A percentile compares a stretch with the other conserved stretches of the same genome.
phyloP scores from a whole-genome alignment of 2,329 filamentous ascomycete genomes.

The Colletotrichum brevisporum region DNA sequence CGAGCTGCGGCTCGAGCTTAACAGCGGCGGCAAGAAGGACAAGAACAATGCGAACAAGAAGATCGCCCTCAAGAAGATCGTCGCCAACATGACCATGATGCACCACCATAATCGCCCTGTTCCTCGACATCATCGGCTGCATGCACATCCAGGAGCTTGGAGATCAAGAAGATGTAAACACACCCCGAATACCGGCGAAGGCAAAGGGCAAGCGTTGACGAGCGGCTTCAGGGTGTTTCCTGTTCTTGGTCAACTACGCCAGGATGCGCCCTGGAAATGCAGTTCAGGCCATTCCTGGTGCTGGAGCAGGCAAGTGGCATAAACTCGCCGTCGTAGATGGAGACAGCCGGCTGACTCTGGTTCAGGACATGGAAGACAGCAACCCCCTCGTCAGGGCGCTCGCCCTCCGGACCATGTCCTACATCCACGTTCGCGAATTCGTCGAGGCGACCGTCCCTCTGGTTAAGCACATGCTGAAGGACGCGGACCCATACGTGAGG shows the following conservation, averaged over 20 bases:
- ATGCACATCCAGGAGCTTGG: conserved; percentile 95
- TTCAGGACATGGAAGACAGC: conserved; percentile 89
- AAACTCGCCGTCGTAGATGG: background rate
- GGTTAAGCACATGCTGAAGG: conserved; percentile 85
- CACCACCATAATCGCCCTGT: conserved; percentile 98
- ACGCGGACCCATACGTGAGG: conserved; percentile 94
- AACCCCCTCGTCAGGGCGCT: conserved; percentile 95
- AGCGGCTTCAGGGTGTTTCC: conserved; percentile 83
- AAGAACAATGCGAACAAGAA: conserved; percentile 97
- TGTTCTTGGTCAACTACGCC: conserved; percentile 97
- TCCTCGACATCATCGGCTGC: conserved; percentile 94
- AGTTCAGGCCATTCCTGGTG: conserved; percentile 90
- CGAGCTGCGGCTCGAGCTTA: conserved; percentile 94
- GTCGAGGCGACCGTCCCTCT: conserved; percentile 91
- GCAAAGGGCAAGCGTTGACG: background rate
- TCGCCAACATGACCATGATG: conserved; percentile 99
- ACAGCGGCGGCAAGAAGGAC: conserved; percentile 96
- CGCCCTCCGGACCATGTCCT: conserved; percentile 94
- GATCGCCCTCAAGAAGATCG: conserved; percentile 98
- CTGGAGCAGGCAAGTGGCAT: conserved; percentile 77
- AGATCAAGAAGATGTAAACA: conserved; percentile 99
- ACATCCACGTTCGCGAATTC: conserved; percentile 96
- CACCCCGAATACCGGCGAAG: too few species aligned
- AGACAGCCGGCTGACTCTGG: conserved; percentile 37
- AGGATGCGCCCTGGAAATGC: conserved; percentile 95